These are phyloP conservation scores for Ceratobasidium sp. DNA, from an alignment of 1,284 basidiomycete species.

Conservation along the genomic window DNA sequence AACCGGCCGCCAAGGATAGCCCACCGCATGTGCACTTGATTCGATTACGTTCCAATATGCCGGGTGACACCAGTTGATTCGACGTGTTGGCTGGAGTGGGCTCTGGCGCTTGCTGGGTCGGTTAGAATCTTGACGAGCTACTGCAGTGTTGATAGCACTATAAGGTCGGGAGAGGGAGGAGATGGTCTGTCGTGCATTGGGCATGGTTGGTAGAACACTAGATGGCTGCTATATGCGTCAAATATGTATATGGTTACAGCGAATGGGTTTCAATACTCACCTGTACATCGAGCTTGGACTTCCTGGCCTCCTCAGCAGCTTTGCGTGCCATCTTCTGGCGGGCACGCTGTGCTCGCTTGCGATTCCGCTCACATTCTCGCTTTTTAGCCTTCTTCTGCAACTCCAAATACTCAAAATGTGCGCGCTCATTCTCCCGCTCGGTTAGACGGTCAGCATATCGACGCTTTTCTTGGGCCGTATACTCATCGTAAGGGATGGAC, in stretches of 20 bases:
- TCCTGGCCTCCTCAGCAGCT: background rate
- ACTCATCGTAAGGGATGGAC: constrained; percentile 4
- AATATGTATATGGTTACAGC: background rate
- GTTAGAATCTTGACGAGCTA: background rate
- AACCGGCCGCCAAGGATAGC: constrained; percentile 17
- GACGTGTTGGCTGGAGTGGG: background rate
- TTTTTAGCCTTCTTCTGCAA: background rate
- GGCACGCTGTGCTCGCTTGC: constrained; percentile 6
- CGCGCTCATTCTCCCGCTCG: background rate
- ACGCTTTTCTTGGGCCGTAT: constrained; percentile 9
- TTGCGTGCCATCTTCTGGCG: constrained; percentile 2
- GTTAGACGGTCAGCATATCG: background rate
- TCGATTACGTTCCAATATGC: constrained; percentile 35
- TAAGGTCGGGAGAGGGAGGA: constrained; percentile 19
- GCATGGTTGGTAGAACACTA: too few species aligned
- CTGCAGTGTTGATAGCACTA: background rate
- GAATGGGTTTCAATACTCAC: background rate
- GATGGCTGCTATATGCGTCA: background rate
- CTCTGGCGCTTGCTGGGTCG: background rate
- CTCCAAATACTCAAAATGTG: background rate
- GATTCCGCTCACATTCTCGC: constrained; percentile 2
- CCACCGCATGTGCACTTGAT: background rate
- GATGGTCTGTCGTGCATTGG: background rate
- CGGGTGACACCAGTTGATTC: constrained; percentile 33
- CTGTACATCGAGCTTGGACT: background rate